Evolutionary conservation across 2,329 filamentous ascomycete species (phyloP).

Genomic region (Celoporthe dispersa): DNA sequence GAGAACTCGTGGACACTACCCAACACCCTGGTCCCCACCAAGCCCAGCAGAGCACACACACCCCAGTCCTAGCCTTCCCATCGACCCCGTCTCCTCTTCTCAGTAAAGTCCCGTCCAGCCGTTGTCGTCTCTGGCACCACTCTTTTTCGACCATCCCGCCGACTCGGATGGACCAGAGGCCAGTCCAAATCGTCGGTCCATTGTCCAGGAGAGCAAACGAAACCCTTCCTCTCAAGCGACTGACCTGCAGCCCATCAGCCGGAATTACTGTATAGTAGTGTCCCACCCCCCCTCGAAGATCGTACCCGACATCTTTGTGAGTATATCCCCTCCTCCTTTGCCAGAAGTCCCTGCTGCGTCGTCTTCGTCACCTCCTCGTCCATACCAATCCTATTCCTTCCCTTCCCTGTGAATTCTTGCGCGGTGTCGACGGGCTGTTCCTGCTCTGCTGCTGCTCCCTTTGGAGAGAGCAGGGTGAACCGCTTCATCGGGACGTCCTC

Average conservation of each 20-base stretch:
- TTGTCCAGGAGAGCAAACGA: conserved; percentile 12
- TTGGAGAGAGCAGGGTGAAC: conserved; percentile 20
- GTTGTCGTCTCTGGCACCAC: conserved; percentile 27
- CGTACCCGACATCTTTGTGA: not conserved
- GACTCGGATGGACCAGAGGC: conserved; percentile 22
- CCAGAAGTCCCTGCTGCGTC: not conserved
- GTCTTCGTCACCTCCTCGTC: not conserved
- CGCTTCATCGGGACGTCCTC: conserved; percentile 18
- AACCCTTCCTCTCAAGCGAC: conserved; percentile 21
- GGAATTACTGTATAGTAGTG: not conserved
- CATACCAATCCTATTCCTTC: not conserved
- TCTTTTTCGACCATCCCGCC: conserved; percentile 28
- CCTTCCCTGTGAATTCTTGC: not conserved
- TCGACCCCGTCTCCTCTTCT: conserved; percentile 8
- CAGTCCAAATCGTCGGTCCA: conserved; percentile 16
- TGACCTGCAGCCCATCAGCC: conserved; percentile 5
- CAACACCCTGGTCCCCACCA: conserved; percentile 13
- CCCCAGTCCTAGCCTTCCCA: conserved; percentile 1
- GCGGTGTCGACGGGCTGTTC: conserved; percentile 15
- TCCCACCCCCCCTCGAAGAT: not conserved
- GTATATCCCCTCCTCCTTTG: not conserved
- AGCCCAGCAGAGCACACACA: conserved; percentile 12
- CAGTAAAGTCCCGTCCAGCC: conserved; percentile 19
- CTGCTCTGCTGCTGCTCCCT: conserved; percentile 23
- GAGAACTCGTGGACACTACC: conserved; percentile 7